These are phyloP conservation scores for Kluyveromyces starmeri DNA, from an alignment of 805 yeast genomes.

Conservation along the genomic window DNA sequence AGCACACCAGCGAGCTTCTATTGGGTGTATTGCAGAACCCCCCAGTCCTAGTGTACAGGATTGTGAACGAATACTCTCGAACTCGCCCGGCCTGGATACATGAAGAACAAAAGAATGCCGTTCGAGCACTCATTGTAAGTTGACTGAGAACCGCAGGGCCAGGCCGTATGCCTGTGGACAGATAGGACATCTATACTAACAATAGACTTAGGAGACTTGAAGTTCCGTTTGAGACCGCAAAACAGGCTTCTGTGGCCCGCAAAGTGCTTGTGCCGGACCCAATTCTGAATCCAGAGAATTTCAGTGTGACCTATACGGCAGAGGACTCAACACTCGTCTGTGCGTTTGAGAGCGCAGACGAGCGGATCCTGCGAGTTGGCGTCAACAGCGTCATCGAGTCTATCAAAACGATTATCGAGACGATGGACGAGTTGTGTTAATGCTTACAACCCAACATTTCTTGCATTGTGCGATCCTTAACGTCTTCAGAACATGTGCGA, in stretches of 20 bases:
- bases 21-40: too few relatives aligned
- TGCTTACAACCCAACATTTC: too few relatives aligned
- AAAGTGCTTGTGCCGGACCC: conserved; percentile 71
- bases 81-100: too few relatives aligned
- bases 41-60: too few relatives aligned
- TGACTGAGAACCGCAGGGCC: too few relatives aligned
- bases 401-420: conserved; percentile 67
- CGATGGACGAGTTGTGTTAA: conserved; percentile 47
- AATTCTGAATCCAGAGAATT: conserved; percentile 60
- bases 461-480: too few relatives aligned
- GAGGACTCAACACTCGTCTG: conserved; percentile 35
- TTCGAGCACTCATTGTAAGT: conserved; percentile 17
- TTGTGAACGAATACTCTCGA: too few relatives aligned
- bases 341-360: conserved; percentile 52
- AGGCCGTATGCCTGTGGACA: too few relatives aligned
- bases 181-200: too few relatives aligned
- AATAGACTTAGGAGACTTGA: too few relatives aligned
- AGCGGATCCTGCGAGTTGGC: conserved; percentile 73
- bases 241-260: conserved; percentile 57
- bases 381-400: conserved; percentile 74
- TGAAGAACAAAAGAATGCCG: conserved; percentile 5
- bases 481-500: too few relatives aligned
- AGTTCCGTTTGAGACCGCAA: conserved; percentile 52
- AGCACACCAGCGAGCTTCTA: too few relatives aligned
- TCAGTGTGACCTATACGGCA: conserved; percentile 38